Conservation (phyloP, 116 monocot species). For the Zostera marina region DNA sequence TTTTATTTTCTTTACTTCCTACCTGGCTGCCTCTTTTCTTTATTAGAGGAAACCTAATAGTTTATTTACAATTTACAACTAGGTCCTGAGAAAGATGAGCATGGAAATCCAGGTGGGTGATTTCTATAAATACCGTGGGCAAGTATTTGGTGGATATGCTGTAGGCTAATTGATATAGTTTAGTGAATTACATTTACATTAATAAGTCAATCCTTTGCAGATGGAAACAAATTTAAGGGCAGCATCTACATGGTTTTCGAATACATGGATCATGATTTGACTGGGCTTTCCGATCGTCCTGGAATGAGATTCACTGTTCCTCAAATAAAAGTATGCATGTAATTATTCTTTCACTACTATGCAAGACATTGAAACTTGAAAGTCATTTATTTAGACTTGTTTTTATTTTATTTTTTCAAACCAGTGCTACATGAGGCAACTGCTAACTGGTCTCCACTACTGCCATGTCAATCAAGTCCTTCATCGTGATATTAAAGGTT, state of each 20-base stretch:
- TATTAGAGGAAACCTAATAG: neutral
- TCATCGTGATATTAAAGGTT: slow-evolving; percentile 97
- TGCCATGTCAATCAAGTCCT: slow-evolving; percentile 98
- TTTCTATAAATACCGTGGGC: too few relatives aligned
- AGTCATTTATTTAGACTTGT: neutral
- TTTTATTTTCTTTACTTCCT: neutral
- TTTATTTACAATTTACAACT: neutral
- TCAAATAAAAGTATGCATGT: slow-evolving; percentile 67
- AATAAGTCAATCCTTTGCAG: slow-evolving; percentile 12
- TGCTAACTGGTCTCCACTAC: slow-evolving; percentile 91
- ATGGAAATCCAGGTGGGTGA: slow-evolving; percentile 50
- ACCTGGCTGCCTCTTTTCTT: neutral
- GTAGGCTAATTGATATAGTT: too few relatives aligned
- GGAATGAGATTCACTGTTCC: slow-evolving; percentile 89
- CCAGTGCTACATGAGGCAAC: slow-evolving; percentile 97
- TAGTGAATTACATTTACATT: neutral
- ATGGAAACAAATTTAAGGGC: slow-evolving; percentile 92
- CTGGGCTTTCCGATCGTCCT: slow-evolving; percentile 82
- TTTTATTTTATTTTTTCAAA: neutral
- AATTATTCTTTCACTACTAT: too few relatives aligned
- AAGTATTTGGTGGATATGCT: too few relatives aligned
- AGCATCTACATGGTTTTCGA: slow-evolving; percentile 99
- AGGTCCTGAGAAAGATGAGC: slow-evolving; percentile 91
- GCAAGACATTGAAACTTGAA: neutral
- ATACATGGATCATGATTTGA: slow-evolving; percentile 99